phyloP scores from a whole-genome alignment of 306 rosid genomes.

The Castanea mollissima region DNA sequence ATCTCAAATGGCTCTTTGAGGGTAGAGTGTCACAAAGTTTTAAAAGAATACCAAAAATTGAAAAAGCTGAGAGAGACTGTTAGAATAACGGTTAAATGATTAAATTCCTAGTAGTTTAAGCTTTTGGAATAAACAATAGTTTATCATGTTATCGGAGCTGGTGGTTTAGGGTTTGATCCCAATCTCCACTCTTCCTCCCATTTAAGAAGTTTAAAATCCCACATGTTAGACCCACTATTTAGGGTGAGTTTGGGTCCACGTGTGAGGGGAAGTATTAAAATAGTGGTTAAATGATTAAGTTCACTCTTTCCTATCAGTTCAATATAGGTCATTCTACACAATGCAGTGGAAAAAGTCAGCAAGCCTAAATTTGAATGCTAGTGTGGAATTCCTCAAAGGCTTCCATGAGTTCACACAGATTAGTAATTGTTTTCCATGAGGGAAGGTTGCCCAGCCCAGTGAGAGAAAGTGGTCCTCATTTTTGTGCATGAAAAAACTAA shows the following conservation, averaged over 20 bases:
- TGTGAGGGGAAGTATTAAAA: too few relatives aligned
- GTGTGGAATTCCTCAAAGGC: background rate
- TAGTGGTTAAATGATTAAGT: too few relatives aligned
- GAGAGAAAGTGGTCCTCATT: background rate
- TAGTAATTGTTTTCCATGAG: slow-evolving; percentile 6
- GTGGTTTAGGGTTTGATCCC: too few relatives aligned
- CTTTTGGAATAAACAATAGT: too few relatives aligned
- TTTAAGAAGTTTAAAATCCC: too few relatives aligned
- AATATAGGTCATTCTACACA: background rate
- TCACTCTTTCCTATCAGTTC: too few relatives aligned
- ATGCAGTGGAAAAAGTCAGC: background rate
- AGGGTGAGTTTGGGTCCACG: too few relatives aligned
- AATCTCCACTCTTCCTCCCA: too few relatives aligned
- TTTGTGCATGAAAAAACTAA: background rate
- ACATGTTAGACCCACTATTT: too few relatives aligned
- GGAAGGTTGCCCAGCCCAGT: background rate
- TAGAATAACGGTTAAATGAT: too few relatives aligned
- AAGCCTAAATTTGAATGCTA: background rate
- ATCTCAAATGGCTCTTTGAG: background rate
- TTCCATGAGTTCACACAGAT: background rate
- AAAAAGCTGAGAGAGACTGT: background rate
- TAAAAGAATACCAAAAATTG: background rate
- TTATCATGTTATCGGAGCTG: too few relatives aligned
- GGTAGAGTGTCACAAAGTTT: background rate
- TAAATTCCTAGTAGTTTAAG: too few relatives aligned